Conservation (phyloP, 2,329 filamentous ascomycete species). For the Ascochyta clinopodiicola region DNA sequence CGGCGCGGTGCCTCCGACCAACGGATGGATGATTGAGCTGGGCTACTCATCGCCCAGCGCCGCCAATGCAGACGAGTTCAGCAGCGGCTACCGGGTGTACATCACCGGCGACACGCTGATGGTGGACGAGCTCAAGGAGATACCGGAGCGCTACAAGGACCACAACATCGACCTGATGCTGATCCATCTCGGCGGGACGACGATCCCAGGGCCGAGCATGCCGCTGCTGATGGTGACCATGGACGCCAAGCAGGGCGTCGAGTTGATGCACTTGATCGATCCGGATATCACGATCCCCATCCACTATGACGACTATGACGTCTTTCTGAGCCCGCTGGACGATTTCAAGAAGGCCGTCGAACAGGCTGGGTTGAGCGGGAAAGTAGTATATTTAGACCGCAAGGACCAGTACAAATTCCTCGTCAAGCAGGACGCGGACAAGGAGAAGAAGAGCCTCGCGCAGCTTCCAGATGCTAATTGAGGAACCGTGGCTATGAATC, state of each 20-base stretch:
- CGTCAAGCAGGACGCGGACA: constrained; percentile 44
- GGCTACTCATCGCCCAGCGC: constrained; percentile 51
- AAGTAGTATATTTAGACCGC: constrained; percentile 67
- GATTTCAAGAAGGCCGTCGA: constrained; percentile 66
- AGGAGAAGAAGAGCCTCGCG: constrained; percentile 4
- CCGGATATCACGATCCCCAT: constrained; percentile 67
- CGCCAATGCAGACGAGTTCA: constrained; percentile 38
- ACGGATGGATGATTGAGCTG: constrained; percentile 71
- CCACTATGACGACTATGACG: constrained; percentile 58
- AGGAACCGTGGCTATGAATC: not conserved
- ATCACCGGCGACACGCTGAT: constrained; percentile 71
- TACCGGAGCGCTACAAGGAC: constrained; percentile 61
- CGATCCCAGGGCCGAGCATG: constrained; percentile 65
- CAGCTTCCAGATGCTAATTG: not conserved
- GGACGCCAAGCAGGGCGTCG: constrained; percentile 68
- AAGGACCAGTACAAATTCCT: constrained; percentile 64
- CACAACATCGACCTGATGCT: constrained; percentile 70
- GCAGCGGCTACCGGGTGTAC: constrained; percentile 65
- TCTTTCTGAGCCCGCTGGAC: constrained; percentile 64
- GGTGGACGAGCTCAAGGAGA: constrained; percentile 67
- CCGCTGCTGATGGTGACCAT: constrained; percentile 73
- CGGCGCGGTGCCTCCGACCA: constrained; percentile 66
- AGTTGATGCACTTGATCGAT: constrained; percentile 65
- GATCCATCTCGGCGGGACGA: constrained; percentile 70
- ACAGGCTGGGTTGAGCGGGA: constrained; percentile 57